Base-by-base conservation (phyloP, 495 filamentous ascomycete genomes). In the Penicillium flavigenum region DNA sequence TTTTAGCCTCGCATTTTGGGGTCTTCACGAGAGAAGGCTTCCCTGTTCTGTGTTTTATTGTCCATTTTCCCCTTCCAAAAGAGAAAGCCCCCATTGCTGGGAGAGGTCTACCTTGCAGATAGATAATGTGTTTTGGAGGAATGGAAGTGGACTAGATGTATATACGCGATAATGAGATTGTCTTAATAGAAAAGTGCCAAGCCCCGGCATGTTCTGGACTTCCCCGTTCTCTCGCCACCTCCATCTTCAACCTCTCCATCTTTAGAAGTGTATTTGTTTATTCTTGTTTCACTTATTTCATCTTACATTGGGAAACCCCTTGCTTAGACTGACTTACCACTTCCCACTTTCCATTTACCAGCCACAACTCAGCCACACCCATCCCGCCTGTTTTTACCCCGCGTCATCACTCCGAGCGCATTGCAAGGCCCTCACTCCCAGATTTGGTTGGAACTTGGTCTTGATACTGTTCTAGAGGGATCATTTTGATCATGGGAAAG, bases 401-500 rank as follows among this genome's bases (percentile, higher is more conserved):
- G 61, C 65, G 63, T 61, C 66, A 49, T 32, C 39, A 36, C 22
- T 43, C 53, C 48, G 48, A 14, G 36, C 41, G 11, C 42, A 36
- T 41, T 36, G 22, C 22, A 43, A 45, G 41, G 38, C 42, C 48
- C 19, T 42, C 45, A 26, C 20, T 27, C 43, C 50, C 48, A 43
- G 56, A 57, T 51, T 57, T 42, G 16, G 32, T 19, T 19, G 3
- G 46, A 48, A 57, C 19, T 44, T 63, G 60, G 45, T 17, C 42
- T 41, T 45, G 11, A 29, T 9, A 52, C 41, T 41, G 2, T 60
- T 24, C 29, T 19, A 46, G 27, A 58, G 39, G 20, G 39, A 42
- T 51, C 43, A 57, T 36, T 59, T 66, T 65, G 54, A 74, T 53
- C 38, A 77, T 77, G 74, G 74, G 74, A 44, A 77, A 77, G 62